Evolutionary conservation across 83 land plant genomes (phyloP), one percentile per base, ranked within the genome.

Genomic region (Diphasiastrum complanatum): DNA sequence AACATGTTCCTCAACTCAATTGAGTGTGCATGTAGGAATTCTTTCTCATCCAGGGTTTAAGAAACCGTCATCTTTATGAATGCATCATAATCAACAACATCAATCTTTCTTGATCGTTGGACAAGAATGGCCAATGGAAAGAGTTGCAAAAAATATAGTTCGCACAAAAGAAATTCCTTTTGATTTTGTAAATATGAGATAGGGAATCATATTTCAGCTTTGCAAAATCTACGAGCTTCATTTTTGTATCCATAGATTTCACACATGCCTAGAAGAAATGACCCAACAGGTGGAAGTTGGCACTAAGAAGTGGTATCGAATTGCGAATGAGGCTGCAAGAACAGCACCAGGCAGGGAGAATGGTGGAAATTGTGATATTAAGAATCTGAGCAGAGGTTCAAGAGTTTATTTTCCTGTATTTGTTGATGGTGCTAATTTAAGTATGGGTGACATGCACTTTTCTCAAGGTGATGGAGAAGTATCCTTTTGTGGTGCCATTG

Each of bases 381-480:
- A 89, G 69, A 89, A 89, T 69, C 83, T 90, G n/a, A 86, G 97
- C 51, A 67, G 92, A 64, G 97, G 97, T 4, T 90, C 83, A 45
- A 90, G 84, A 51, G 72, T 83, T 23, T 90, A 86, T 64, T 89
- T 86, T 52, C 92, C 92, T 16, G 96, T 89, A 1, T 89, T 89
- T 74, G 80, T 89, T 1, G 91, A 89, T 30, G 96, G 96, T 38
- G 96, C 85, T 51, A 83, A 89, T 55, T 75, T 89, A 5, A 85
- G 91, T 35, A 81, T 85, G 60, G 96, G 96, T 2, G 91, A 89
- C 65, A 86, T 86, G 96, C 96, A 89, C 55, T 89, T 89, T 61
- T 85, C 96, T 8, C 96, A 89, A 57, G 96, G 96, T n/a, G 96
- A 89, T 63, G 96, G 96, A n/a, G 96, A 89, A 67, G 84, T 89